Percentiles rank a stretch among this genome's conserved stretches.
These are phyloP conservation scores for Noccaea caerulescens DNA, from an alignment of 345 rosid species.

Conservation along the genomic window DNA sequence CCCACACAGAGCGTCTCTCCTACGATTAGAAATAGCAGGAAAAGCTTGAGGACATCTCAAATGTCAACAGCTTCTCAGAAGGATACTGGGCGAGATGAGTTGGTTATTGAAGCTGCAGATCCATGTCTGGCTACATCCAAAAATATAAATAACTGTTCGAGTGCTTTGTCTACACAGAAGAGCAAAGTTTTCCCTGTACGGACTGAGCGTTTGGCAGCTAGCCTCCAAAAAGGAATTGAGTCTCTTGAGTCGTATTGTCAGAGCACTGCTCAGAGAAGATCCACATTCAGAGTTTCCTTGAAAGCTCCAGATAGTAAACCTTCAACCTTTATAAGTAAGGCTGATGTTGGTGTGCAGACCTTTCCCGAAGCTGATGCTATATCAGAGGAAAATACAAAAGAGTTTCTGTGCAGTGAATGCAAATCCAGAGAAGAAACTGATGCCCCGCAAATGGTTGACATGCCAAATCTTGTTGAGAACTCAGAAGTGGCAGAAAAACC, in stretches of 20 bases:
- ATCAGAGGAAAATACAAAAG: slow-evolving; percentile 40
- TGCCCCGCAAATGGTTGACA: slow-evolving; percentile 45
- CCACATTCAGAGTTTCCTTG: slow-evolving; percentile 66
- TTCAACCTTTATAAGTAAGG: slow-evolving; percentile 47
- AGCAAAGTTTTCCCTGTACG: slow-evolving; percentile 42
- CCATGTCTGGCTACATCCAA: slow-evolving; percentile 41
- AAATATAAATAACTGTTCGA: slow-evolving; percentile 1
- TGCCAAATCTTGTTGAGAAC: slow-evolving; percentile 59
- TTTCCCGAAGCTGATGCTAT: slow-evolving; percentile 49
- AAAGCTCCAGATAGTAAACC: slow-evolving; percentile 57
- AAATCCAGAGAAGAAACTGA: slow-evolving; percentile 48
- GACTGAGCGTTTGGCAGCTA: slow-evolving; percentile 72
- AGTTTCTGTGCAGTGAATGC: slow-evolving; percentile 60
- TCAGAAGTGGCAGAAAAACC: slow-evolving; percentile 56
- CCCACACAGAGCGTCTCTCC: slow-evolving; percentile 80
- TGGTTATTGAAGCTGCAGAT: slow-evolving; percentile 34
- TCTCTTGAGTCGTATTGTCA: slow-evolving; percentile 51
- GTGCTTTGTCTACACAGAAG: slow-evolving; percentile 36
- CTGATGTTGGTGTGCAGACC: slow-evolving; percentile 80
- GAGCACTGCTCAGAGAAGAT: slow-evolving; percentile 64
- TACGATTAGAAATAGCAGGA: slow-evolving; percentile 60
- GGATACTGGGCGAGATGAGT: slow-evolving; percentile 47
- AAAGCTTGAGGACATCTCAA: slow-evolving; percentile 75
- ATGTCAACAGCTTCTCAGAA: slow-evolving; percentile 69
- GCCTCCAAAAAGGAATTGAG: slow-evolving; percentile 85